phyloP scores from a whole-genome alignment of 495 filamentous ascomycete genomes.

The Parathielavia hyrcaniae region DNA sequence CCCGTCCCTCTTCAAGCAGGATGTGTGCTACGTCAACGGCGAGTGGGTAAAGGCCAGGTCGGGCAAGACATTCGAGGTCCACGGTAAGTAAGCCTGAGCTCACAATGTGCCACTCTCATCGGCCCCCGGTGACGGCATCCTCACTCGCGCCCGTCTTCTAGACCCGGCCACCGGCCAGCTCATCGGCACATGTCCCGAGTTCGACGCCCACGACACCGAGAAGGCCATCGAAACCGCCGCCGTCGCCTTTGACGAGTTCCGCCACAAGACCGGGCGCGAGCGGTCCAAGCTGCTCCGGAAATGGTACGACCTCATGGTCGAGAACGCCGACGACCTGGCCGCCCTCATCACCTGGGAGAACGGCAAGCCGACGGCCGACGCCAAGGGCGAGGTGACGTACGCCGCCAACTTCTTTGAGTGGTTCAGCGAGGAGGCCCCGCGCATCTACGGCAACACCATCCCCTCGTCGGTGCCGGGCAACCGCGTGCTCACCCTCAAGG shows the following conservation, averaged over 20 bases:
- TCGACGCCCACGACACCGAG: constrained; percentile 65
- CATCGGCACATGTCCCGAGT: constrained; percentile 81
- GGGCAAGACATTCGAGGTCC: constrained; percentile 73
- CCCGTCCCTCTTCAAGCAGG: constrained; percentile 67
- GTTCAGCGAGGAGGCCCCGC: constrained; percentile 72
- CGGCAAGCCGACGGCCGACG: constrained; percentile 67
- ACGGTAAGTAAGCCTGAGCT: constrained; percentile 51
- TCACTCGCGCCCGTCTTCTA: constrained; percentile 31
- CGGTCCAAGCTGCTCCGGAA: constrained; percentile 74
- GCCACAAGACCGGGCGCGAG: constrained; percentile 68
- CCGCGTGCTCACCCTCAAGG: constrained; percentile 70
- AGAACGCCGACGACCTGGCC: constrained; percentile 81
- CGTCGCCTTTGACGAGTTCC: constrained; percentile 69
- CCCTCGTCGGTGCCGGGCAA: constrained; percentile 61
- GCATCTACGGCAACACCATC: constrained; percentile 71
- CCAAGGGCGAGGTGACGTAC: constrained; percentile 66
- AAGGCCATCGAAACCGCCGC: constrained; percentile 71
- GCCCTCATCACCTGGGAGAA: constrained; percentile 85
- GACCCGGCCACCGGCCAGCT: constrained; percentile 74
- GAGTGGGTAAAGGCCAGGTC: constrained; percentile 72
- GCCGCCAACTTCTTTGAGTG: constrained; percentile 76
- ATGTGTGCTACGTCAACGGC: constrained; percentile 79
- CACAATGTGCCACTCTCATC: not conserved
- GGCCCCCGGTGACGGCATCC: not conserved
- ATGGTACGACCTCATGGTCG: constrained; percentile 86